phyloP scores from a whole-genome alignment of 2,329 filamentous ascomycete genomes.

The Diaporthe eres region DNA sequence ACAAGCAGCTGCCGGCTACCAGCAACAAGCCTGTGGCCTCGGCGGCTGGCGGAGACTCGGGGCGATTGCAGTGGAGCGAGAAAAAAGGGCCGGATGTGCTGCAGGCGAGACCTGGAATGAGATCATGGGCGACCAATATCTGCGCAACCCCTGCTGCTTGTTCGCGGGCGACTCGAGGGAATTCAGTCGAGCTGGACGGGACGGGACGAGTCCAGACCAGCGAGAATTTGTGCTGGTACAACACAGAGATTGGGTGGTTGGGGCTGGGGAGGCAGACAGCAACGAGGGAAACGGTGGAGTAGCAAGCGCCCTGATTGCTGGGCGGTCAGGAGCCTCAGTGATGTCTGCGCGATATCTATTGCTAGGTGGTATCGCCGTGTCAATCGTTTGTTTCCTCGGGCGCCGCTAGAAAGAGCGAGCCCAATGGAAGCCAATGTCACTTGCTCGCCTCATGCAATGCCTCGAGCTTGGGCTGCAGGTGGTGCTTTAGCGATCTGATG shows the following conservation, averaged over 20 bases:
- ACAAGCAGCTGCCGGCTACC: slow-evolving; percentile 3
- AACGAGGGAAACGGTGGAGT: slow-evolving; percentile 15
- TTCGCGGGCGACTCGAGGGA: slow-evolving; percentile 14
- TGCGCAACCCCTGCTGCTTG: slow-evolving; percentile 35
- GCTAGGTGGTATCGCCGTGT: slow-evolving; percentile 26
- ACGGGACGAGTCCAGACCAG: slow-evolving; percentile 19
- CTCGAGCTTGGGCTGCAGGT: slow-evolving; percentile 28
- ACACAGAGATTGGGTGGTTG: slow-evolving; percentile 23
- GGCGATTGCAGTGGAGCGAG: slow-evolving; percentile 38
- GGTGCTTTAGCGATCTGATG: slow-evolving; percentile 22
- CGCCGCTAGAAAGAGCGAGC: slow-evolving; percentile 25
- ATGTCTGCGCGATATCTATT: slow-evolving; percentile 14
- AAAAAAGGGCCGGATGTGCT: slow-evolving; percentile 42
- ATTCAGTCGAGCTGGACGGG: slow-evolving; percentile 12
- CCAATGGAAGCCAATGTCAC: slow-evolving; percentile 14
- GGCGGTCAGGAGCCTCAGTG: slow-evolving; percentile 26
- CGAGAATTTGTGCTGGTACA: slow-evolving; percentile 34
- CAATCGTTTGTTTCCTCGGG: slow-evolving; percentile 29
- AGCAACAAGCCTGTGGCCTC: slow-evolving; percentile 40
- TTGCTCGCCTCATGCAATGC: slow-evolving; percentile 12
- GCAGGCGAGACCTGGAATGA: slow-evolving; percentile 40
- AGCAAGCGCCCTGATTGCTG: slow-evolving; percentile 15
- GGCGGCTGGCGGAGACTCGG: slow-evolving; percentile 41
- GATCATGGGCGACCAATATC: slow-evolving; percentile 39
- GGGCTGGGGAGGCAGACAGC: slow-evolving; percentile 9